These are phyloP conservation scores for Claviceps pazoutovae DNA, from an alignment of 2,329 filamentous ascomycete genomes.

Conservation along the genomic window DNA sequence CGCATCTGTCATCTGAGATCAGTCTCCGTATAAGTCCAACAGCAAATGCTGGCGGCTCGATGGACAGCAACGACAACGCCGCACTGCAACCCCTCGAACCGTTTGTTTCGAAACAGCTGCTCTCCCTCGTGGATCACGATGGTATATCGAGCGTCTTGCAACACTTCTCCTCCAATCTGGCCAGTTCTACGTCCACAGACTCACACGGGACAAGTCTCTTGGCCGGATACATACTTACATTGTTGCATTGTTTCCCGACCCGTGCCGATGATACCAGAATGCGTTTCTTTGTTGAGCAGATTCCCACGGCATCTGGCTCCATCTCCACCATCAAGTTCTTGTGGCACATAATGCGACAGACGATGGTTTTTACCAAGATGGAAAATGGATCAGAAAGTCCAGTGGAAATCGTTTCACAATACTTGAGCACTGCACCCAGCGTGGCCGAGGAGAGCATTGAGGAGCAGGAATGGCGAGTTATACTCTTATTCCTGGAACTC, in stretches of 20 bases:
- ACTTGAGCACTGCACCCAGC: conserved; percentile 17
- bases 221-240: conserved; percentile 73
- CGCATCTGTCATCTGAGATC: conserved; percentile 37
- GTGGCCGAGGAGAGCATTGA: conserved; percentile 12
- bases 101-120: conserved; percentile 52
- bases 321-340: conserved; percentile 53
- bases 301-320: conserved; percentile 35
- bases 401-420: conserved; percentile 17
- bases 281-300: conserved; percentile 60
- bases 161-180: conserved; percentile 20
- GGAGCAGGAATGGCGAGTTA: conserved; percentile 64
- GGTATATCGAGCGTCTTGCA: conserved; percentile 43
- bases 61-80: background rate
- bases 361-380: conserved; percentile 24
- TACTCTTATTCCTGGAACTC: conserved; percentile 82
- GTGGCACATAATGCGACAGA: conserved; percentile 49
- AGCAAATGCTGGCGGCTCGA: conserved; percentile 7
- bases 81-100: conserved; percentile 23
- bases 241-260: conserved; percentile 72
- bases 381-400: conserved; percentile 17
- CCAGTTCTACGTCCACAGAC: conserved; percentile 17
- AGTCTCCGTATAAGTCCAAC: conserved; percentile 15
- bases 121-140: conserved; percentile 59
- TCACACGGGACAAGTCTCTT: conserved; percentile 46
- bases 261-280: conserved; percentile 82